phyloP scores from a whole-genome alignment of 495 filamentous ascomycete species.

The Talaromyces stipitatus region DNA sequence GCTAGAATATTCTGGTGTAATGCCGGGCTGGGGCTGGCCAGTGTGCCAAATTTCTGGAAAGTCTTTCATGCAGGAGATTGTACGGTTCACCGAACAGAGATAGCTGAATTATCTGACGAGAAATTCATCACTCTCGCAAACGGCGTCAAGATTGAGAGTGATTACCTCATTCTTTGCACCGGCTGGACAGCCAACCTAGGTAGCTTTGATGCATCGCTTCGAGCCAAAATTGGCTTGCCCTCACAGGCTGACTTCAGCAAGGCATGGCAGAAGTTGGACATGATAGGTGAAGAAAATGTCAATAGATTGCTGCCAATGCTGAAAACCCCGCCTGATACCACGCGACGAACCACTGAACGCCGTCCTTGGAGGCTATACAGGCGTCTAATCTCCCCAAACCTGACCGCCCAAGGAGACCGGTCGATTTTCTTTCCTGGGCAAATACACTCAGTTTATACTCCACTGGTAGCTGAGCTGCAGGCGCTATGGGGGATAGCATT shows the following conservation, averaged over 20 bases:
- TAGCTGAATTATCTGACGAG: not conserved
- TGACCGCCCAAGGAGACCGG: conserved; percentile 43
- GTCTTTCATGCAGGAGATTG: conserved; percentile 25
- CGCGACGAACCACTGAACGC: not conserved
- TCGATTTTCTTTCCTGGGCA: conserved; percentile 56
- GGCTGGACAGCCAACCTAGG: not conserved
- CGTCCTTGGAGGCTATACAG: conserved; percentile 43
- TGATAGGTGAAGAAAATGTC: conserved; percentile 16
- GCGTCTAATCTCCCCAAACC: conserved; percentile 40
- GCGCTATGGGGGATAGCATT: conserved; percentile 62
- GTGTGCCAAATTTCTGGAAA: conserved; percentile 22
- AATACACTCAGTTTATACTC: conserved; percentile 46
- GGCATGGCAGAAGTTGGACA: conserved; percentile 17
- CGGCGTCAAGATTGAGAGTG: not conserved
- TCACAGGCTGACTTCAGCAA: not conserved
- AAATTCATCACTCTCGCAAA: conserved; percentile 8
- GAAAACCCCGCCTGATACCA: not conserved
- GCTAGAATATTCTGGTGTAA: conserved; percentile 30
- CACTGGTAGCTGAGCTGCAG: conserved; percentile 53
- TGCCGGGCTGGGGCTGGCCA: conserved; percentile 26
- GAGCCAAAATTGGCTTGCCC: conserved; percentile 3
- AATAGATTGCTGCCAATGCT: conserved; percentile 15
- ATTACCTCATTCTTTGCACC: not conserved
- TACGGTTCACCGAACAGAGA: conserved; percentile 18
- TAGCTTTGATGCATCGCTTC: not conserved